phyloP scores from a whole-genome alignment of 305 asterid species.

The Fraxinus velutina region DNA sequence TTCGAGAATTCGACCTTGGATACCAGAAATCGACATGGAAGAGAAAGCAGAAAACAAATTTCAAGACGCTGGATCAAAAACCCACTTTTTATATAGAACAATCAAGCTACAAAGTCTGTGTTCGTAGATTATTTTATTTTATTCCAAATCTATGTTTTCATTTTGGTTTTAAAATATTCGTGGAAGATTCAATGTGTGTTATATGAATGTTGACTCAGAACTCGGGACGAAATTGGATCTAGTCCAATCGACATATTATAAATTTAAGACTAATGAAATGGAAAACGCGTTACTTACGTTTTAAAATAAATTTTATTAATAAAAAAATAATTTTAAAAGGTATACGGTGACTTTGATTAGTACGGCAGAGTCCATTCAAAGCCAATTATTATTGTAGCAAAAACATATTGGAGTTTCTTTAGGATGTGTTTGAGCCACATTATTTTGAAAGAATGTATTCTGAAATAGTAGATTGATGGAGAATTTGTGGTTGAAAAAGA shows the following conservation, averaged over 20 bases:
- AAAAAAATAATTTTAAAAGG: not conserved
- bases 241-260: not conserved
- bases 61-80: not conserved
- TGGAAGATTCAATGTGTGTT: not conserved
- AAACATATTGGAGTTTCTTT: not conserved
- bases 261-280: too few relatives aligned
- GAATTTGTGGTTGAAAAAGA: too few relatives aligned
- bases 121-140: not conserved
- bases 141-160: not conserved
- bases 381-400: not conserved
- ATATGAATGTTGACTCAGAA: not conserved
- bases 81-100: not conserved
- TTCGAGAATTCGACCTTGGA: conserved; percentile 50
- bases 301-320: too few relatives aligned
- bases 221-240: not conserved
- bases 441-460: too few relatives aligned
- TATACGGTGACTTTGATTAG: not conserved
- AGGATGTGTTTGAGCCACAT: too few relatives aligned
- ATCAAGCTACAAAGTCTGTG: not conserved
- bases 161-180: not conserved
- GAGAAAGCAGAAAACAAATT: not conserved
- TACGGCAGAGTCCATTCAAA: not conserved
- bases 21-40: conserved; percentile 46
- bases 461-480: too few relatives aligned
- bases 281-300: not conserved